These are phyloP conservation scores for Mycocentrospora acerina DNA, from an alignment of 2,329 filamentous ascomycete genomes.

Conservation along the genomic window DNA sequence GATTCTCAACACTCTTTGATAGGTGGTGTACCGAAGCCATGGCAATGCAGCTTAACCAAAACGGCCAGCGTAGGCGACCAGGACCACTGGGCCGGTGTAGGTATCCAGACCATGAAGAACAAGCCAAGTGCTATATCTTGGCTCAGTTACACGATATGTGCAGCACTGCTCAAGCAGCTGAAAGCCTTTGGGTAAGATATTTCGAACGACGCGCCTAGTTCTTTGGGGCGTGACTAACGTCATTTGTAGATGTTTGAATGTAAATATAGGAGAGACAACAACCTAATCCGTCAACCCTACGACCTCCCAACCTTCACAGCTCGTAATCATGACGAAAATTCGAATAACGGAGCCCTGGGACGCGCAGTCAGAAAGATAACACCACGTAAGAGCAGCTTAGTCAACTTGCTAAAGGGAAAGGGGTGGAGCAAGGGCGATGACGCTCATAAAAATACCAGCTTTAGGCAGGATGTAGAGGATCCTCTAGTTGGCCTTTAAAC, in stretches of 20 bases:
- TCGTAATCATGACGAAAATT: constrained; percentile 25
- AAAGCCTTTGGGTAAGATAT: constrained; percentile 35
- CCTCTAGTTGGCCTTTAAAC: too few species aligned
- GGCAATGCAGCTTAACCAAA: constrained; percentile 18
- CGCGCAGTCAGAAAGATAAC: constrained; percentile 38
- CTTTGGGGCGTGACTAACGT: background rate
- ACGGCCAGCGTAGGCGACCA: constrained; percentile 4
- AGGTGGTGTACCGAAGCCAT: constrained; percentile 39
- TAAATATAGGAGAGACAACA: constrained; percentile 33
- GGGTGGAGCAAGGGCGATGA: constrained; percentile 29
- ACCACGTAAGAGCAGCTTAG: constrained; percentile 37
- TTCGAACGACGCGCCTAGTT: background rate
- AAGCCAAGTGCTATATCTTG: constrained; percentile 31
- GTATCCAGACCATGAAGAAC: constrained; percentile 25
- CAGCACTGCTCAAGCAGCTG: constrained; percentile 27
- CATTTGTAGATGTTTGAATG: constrained; percentile 34
- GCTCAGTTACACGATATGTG: constrained; percentile 35
- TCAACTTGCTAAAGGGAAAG: constrained; percentile 37
- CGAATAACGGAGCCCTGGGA: constrained; percentile 27
- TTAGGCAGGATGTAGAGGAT: too few species aligned
- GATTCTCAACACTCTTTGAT: constrained; percentile 36
- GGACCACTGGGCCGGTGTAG: constrained; percentile 23
- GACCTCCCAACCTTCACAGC: constrained; percentile 15
- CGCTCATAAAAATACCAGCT: too few species aligned
- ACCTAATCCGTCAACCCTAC: constrained; percentile 20